Evolutionary conservation across 805 yeast species (phyloP).

Genomic region (Ogataea allantospora): DNA sequence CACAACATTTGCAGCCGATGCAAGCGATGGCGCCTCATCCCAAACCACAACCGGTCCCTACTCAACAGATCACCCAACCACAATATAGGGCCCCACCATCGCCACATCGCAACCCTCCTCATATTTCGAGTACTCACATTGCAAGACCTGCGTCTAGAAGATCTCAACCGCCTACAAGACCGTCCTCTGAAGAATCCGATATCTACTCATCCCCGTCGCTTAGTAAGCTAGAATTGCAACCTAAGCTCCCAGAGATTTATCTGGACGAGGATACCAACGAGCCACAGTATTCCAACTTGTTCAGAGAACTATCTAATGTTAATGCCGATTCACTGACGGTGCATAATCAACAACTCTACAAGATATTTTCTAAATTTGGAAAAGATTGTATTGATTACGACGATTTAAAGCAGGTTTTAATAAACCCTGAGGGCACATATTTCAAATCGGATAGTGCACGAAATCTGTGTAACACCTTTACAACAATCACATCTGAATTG

Average conservation of each 20-base stretch:
- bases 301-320: slow-evolving; percentile 14
- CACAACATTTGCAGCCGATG: slow-evolving; percentile 12
- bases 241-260: slow-evolving; percentile 21
- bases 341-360: slow-evolving; percentile 22
- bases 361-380: slow-evolving; percentile 19
- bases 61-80: slow-evolving; percentile 3
- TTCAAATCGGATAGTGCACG: slow-evolving; percentile 22
- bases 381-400: slow-evolving; percentile 17
- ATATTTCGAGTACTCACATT: not conserved
- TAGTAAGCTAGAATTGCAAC: slow-evolving; percentile 6
- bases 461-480: slow-evolving; percentile 23
- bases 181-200: slow-evolving; percentile 8
- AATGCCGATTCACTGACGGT: slow-evolving; percentile 21
- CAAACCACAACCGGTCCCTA: not conserved
- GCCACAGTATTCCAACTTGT: slow-evolving; percentile 11
- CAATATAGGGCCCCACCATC: not conserved
- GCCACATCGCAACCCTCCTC: slow-evolving; percentile 1
- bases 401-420: slow-evolving; percentile 18
- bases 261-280: slow-evolving; percentile 12
- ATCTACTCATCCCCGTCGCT: slow-evolving; percentile 24
- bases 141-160: not conserved
- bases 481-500: slow-evolving; percentile 15
- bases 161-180: not conserved
- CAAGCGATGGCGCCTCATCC: slow-evolving; percentile 14
- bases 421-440: slow-evolving; percentile 25